These are phyloP conservation scores for Abrus pulchellus DNA, from an alignment of 306 rosid species.

Conservation along the genomic window DNA sequence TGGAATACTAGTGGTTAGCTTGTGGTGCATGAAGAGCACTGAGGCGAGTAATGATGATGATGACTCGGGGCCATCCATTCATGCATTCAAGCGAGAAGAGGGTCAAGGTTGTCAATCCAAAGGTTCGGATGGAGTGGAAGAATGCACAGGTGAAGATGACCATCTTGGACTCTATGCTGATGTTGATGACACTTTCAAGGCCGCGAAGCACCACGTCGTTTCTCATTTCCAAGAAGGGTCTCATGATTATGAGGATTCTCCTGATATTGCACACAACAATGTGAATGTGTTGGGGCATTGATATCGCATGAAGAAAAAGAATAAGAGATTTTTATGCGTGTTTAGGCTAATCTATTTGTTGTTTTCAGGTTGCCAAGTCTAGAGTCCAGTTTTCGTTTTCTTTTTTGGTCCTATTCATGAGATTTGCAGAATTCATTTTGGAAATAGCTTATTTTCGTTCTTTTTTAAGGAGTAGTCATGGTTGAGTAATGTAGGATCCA, in stretches of 20 bases:
- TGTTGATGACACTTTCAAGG: constrained; percentile 55
- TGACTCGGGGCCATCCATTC: neutral
- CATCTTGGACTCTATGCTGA: constrained; percentile 45
- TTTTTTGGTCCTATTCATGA: neutral
- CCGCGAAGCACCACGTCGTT: neutral
- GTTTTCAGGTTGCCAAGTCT: neutral
- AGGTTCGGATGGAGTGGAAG: constrained; percentile 23
- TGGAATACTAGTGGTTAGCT: constrained; percentile 41
- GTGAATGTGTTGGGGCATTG: constrained; percentile 50
- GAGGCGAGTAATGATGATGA: neutral
- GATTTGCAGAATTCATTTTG: constrained; percentile 1
- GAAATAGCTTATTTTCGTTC: neutral
- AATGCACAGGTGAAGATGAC: constrained; percentile 51
- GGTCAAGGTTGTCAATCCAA: constrained; percentile 4
- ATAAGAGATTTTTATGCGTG: neutral
- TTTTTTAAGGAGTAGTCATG: neutral
- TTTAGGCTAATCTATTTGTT: neutral
- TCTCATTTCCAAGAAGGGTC: neutral
- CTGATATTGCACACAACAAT: constrained; percentile 32
- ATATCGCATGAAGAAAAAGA: neutral
- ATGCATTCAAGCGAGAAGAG: neutral
- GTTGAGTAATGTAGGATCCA: constrained; percentile 6
- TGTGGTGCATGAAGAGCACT: constrained; percentile 30
- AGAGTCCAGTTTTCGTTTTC: neutral
- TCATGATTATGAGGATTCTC: constrained; percentile 32